phyloP scores from a whole-genome alignment of 2,329 filamentous ascomycete species.

The Pyrenophora teres region DNA sequence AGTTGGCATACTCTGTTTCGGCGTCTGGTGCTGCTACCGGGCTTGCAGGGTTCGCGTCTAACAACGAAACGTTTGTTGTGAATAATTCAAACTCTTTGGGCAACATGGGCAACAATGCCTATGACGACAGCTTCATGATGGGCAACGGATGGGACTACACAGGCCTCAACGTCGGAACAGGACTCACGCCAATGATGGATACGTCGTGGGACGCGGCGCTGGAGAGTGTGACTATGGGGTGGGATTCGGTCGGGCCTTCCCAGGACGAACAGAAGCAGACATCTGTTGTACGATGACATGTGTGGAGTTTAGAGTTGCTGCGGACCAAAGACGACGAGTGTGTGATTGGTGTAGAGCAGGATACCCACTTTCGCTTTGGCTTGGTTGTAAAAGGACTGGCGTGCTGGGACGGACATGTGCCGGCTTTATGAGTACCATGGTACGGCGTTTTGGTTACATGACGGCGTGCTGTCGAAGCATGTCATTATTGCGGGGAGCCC shows the following conservation, averaged over 20 bases:
- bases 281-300: conserved; percentile 5
- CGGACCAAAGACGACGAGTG: too few relatives aligned
- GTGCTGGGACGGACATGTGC: not conserved
- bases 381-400: not conserved
- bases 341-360: conserved; percentile 5
- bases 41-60: conserved; percentile 6
- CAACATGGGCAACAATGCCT: conserved; percentile 17
- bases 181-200: conserved; percentile 42
- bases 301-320: not conserved
- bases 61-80: conserved; percentile 9
- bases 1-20: conserved; percentile 9
- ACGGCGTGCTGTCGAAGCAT: not conserved
- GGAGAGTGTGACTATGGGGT: conserved; percentile 43
- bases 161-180: conserved; percentile 26
- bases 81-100: conserved; percentile 11
- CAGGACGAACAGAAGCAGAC: conserved; percentile 7
- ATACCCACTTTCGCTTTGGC: conserved; percentile 28
- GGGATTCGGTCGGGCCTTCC: conserved; percentile 31
- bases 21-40: conserved; percentile 3
- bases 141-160: conserved; percentile 43
- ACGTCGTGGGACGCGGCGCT: conserved; percentile 45
- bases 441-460: not conserved
- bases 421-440: not conserved
- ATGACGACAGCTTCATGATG: conserved; percentile 29
- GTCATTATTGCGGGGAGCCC: too few relatives aligned